These are phyloP conservation scores for Beauveria medogensis DNA, from an alignment of 2,329 filamentous ascomycete species.

Conservation along the genomic window DNA sequence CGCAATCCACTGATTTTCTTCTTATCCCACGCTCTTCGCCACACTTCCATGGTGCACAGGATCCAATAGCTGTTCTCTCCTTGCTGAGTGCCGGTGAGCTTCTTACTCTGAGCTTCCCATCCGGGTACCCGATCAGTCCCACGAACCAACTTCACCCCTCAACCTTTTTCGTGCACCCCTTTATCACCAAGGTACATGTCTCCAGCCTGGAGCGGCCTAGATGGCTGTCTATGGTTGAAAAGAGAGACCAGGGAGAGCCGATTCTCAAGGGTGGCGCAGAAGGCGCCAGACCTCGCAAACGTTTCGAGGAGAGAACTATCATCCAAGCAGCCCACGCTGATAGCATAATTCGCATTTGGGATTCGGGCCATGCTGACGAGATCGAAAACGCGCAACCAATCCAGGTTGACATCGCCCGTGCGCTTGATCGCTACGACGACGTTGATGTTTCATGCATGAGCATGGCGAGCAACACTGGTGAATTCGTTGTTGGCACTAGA, in stretches of 20 bases:
- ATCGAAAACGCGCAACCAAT: constrained; percentile 78
- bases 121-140: constrained; percentile 80
- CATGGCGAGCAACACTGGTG: constrained; percentile 71
- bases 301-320: constrained; percentile 76
- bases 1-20: constrained; percentile 72
- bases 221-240: constrained; percentile 90
- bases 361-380: constrained; percentile 83
- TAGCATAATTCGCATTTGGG: constrained; percentile 87
- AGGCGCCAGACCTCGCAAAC: constrained; percentile 58
- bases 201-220: constrained; percentile 66
- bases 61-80: constrained; percentile 78
- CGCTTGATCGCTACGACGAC: constrained; percentile 69
- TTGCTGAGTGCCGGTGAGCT: constrained; percentile 81
- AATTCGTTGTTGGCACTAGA: constrained; percentile 73
- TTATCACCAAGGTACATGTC: constrained; percentile 66
- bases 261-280: constrained; percentile 75
- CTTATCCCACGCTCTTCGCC: constrained; percentile 76
- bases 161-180: constrained; percentile 82
- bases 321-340: constrained; percentile 84
- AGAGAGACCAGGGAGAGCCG: constrained; percentile 66
- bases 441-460: constrained; percentile 73
- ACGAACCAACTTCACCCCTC: constrained; percentile 90
- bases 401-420: constrained; percentile 79
- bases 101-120: constrained; percentile 84
- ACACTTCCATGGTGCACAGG: constrained; percentile 79